Evolutionary conservation across 2,329 filamentous ascomycete genomes (phyloP).

Genomic region (Sordariomycetes sp.): DNA sequence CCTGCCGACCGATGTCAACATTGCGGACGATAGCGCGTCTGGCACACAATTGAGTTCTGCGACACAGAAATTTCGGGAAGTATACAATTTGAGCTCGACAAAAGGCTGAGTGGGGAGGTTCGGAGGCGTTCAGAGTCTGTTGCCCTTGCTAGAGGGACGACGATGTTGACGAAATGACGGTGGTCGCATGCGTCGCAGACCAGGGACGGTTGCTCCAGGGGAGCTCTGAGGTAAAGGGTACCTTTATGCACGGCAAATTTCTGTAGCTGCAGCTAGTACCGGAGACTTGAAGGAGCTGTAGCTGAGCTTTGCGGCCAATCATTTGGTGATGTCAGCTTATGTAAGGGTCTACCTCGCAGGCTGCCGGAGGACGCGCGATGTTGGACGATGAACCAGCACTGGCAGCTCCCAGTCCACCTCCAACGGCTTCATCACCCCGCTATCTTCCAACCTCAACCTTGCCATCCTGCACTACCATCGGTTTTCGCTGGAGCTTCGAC

Average conservation of each 20-base stretch:
- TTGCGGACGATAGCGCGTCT: no score
- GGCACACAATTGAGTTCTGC: no score
- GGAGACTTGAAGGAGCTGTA: neutral
- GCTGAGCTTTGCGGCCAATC: conserved; percentile 16
- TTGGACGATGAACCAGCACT: conserved; percentile 6
- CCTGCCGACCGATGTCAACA: conserved; percentile 32
- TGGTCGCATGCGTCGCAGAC: conserved; percentile 3
- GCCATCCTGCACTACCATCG: no score
- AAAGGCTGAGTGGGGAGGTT: no score
- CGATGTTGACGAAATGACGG: conserved; percentile 8
- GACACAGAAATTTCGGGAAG: no score
- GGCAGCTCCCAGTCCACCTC: neutral
- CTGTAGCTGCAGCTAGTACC: neutral
- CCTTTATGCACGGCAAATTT: conserved; percentile 3
- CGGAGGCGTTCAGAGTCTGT: no score
- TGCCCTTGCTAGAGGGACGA: neutral
- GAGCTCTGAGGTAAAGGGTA: conserved; percentile 5
- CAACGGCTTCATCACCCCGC: conserved; percentile 4
- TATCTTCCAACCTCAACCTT: neutral
- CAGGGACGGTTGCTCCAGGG: neutral
- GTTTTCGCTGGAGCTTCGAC: no score
- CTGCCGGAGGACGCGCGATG: conserved; percentile 26
- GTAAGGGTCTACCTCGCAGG: conserved; percentile 18
- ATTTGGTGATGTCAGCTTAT: conserved; percentile 14
- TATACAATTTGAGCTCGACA: no score